These are phyloP conservation scores for Pugionium cornutum DNA, from an alignment of 345 rosid species.

Conservation along the genomic window DNA sequence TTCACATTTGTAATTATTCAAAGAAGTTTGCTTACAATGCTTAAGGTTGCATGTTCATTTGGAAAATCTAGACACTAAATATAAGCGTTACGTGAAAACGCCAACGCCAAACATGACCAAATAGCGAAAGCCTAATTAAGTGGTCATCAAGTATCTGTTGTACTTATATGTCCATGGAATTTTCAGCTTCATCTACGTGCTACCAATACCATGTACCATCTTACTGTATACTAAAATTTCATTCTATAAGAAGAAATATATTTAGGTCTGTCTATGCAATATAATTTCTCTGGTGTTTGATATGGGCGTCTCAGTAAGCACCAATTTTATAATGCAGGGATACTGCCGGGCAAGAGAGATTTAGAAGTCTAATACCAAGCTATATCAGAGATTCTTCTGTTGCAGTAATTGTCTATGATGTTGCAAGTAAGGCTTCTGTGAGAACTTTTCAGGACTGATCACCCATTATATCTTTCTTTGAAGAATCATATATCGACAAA, in stretches of 20 bases:
- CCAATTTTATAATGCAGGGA: constrained; percentile 55
- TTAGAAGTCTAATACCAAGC: constrained; percentile 92
- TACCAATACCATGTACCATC: constrained; percentile 6
- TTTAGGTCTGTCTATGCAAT: background rate
- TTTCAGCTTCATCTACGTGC: background rate
- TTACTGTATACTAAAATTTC: too few species aligned
- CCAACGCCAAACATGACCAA: background rate
- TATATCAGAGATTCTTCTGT: constrained; percentile 95
- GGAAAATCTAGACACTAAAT: background rate
- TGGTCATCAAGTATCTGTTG: background rate
- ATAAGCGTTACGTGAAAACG: too few species aligned
- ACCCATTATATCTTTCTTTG: background rate
- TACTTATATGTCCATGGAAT: constrained; percentile 1
- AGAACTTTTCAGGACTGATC: background rate
- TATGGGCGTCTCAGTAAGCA: constrained; percentile 12
- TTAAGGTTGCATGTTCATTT: background rate
- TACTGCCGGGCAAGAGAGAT: constrained; percentile 97
- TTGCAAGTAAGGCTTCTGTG: constrained; percentile 62
- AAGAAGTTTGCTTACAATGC: background rate
- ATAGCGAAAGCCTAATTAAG: background rate
- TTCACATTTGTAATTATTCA: background rate
- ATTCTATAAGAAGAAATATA: too few species aligned
- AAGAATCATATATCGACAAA: background rate
- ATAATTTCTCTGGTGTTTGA: background rate
- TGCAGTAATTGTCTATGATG: constrained; percentile 92